These are phyloP conservation scores for Mycosphaerella sp. DNA, from an alignment of 2,329 filamentous ascomycete species.

Conservation along the genomic window DNA sequence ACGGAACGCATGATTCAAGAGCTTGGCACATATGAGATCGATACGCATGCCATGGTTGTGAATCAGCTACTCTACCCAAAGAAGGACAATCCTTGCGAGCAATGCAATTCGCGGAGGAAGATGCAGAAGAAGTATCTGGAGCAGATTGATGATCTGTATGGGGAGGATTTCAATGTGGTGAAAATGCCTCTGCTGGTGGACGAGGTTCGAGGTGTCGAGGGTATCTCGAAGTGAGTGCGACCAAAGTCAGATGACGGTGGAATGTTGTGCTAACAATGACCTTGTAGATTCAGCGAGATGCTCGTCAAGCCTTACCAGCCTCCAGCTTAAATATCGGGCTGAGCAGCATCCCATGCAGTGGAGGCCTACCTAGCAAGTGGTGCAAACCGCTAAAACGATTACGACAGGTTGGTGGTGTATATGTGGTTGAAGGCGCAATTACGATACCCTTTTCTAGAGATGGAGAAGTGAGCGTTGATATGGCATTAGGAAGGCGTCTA, in stretches of 20 bases:
- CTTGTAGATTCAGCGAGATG: constrained; percentile 66
- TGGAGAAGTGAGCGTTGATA: constrained; percentile 3
- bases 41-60: constrained; percentile 95
- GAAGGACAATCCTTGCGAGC: constrained; percentile 76
- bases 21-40: constrained; percentile 83
- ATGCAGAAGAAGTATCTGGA: constrained; percentile 99
- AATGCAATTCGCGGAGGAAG: constrained; percentile 88
- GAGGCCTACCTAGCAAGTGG: not conserved
- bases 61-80: constrained; percentile 96
- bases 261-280: constrained; percentile 24
- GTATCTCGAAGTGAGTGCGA: constrained; percentile 60
- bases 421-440: constrained; percentile 4
- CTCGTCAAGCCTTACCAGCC: constrained; percentile 69
- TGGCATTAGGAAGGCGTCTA: constrained; percentile 1
- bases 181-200: constrained; percentile 96
- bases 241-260: not conserved
- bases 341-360: not conserved
- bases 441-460: constrained; percentile 8
- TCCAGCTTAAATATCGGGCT: constrained; percentile 38
- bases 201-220: constrained; percentile 93
- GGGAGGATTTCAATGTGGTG: constrained; percentile 97
- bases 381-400: not conserved
- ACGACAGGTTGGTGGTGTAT: not conserved
- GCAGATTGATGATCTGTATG: constrained; percentile 94
- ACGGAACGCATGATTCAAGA: constrained; percentile 99